Evolutionary conservation across 345 rosid genomes (phyloP).

Genomic region (Eucalyptus cloeziana): DNA sequence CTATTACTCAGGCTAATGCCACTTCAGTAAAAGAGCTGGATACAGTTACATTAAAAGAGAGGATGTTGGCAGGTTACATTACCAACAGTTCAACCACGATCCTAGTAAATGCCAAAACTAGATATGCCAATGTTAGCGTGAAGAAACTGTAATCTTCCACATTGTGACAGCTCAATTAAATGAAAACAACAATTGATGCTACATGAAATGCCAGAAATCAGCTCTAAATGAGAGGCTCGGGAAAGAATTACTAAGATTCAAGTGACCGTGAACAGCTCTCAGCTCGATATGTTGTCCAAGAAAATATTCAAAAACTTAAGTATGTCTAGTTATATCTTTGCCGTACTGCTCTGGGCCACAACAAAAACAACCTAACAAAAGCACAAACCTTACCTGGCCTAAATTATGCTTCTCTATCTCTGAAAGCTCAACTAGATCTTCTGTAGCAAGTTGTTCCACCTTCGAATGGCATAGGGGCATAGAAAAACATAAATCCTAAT

Average conservation of each 20-base stretch:
- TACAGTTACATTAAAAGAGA: background rate
- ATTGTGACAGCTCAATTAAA: background rate
- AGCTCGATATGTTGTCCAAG: background rate
- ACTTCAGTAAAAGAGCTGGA: background rate
- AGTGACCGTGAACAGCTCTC: background rate
- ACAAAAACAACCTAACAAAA: background rate
- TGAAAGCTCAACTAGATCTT: constrained; percentile 87
- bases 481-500: constrained; percentile 72
- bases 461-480: constrained; percentile 92
- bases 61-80: background rate
- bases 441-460: constrained; percentile 64
- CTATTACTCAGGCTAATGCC: background rate
- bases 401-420: constrained; percentile 87
- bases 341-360: background rate
- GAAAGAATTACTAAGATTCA: background rate
- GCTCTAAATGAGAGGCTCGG: background rate
- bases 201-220: background rate
- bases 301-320: background rate
- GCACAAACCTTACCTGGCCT: constrained; percentile 60
- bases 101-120: background rate
- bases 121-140: background rate
- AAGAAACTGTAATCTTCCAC: background rate
- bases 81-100: background rate
- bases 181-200: background rate
- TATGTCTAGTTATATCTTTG: background rate